Evolutionary conservation across 129 eudicot genomes (phyloP).

Genomic region (Flaveria linearis): DNA sequence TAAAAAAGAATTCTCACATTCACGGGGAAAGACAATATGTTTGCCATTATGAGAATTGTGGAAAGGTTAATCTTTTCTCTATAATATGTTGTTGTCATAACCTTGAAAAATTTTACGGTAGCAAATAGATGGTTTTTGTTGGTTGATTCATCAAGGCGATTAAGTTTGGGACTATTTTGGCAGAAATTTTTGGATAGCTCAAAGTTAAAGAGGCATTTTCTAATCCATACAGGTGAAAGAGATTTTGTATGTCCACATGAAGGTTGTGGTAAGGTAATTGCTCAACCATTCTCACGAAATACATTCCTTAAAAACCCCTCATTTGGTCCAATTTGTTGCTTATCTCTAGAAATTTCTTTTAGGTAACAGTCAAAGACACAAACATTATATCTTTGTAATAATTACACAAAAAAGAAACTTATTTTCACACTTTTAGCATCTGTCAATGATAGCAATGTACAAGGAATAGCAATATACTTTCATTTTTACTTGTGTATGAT

Average conservation of each 20-base stretch:
- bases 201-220: conserved; percentile 86
- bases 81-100: background rate
- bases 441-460: background rate
- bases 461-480: background rate
- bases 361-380: background rate
- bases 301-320: background rate
- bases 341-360: background rate
- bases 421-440: background rate
- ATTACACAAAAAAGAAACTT: background rate
- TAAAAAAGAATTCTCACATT: conserved; percentile 92
- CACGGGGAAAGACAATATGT: conserved; percentile 93
- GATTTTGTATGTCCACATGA: conserved; percentile 91
- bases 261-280: conserved; percentile 97
- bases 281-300: conserved; percentile 39
- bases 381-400: background rate
- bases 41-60: conserved; percentile 88
- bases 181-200: conserved; percentile 76
- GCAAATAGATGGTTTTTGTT: conserved; percentile 4
- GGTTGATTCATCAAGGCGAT: conserved; percentile 16
- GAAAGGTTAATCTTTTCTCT: conserved; percentile 59
- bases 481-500: background rate
- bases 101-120: conserved; percentile 19
- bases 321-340: background rate
- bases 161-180: conserved; percentile 33
- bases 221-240: conserved; percentile 96